Evolutionary conservation across 2,329 filamentous ascomycete species (phyloP).

Genomic region (Stemphylium vesicarium): DNA sequence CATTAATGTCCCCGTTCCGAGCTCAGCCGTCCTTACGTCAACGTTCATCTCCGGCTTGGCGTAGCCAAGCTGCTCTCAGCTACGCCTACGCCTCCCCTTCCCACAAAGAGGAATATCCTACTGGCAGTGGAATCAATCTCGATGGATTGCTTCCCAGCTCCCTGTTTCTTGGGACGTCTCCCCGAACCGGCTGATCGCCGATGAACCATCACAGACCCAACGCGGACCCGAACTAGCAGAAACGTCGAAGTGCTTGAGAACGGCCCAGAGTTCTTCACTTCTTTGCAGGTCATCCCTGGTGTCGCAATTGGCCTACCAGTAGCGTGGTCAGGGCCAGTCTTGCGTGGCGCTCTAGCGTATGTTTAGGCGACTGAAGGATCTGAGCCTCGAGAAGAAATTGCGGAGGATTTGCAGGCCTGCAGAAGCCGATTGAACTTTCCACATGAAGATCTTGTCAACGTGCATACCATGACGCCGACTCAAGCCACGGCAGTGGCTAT

Average conservation of each 20-base stretch:
- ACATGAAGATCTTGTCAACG: neutral
- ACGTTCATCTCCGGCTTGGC: constrained; percentile 5
- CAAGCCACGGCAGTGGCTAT: neutral
- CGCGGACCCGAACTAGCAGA: neutral
- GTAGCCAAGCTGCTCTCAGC: neutral
- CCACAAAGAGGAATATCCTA: neutral
- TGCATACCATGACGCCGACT: neutral
- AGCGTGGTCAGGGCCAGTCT: constrained; percentile 5
- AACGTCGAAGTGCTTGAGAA: constrained; percentile 4
- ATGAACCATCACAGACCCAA: neutral
- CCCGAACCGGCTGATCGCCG: neutral
- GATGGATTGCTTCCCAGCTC: neutral
- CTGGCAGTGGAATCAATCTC: neutral
- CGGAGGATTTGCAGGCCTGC: constrained; percentile 11
- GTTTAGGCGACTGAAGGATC: constrained; percentile 2
- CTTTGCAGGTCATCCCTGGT: neutral
- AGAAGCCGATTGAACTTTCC: neutral
- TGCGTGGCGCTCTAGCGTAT: constrained; percentile 1
- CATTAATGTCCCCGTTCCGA: neutral
- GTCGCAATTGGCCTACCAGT: constrained; percentile 3
- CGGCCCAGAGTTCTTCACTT: constrained; percentile 1
- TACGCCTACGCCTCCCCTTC: neutral
- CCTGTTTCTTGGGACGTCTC: neutral
- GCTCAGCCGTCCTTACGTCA: neutral
- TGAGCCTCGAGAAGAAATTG: constrained; percentile 7